Conservation (phyloP, 148 eudicot species). For the Vaccinium darrowii region DNA sequence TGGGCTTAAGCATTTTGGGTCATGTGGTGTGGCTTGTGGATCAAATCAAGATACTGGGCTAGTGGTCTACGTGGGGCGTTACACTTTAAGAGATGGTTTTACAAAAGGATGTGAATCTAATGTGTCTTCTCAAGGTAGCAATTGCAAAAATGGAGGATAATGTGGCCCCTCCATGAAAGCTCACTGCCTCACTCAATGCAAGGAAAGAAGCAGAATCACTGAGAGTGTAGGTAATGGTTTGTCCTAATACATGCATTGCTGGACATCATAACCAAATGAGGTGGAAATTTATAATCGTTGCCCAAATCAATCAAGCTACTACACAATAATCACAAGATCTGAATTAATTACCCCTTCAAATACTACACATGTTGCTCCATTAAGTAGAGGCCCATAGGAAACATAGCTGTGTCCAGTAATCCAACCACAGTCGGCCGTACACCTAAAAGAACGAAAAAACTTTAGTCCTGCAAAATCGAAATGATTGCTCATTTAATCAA, state of each 20-base stretch:
- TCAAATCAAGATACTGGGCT: no score
- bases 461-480: neutral
- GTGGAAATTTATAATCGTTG: neutral
- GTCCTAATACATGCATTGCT: neutral
- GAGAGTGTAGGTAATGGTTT: neutral
- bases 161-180: neutral
- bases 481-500: constrained; percentile 5
- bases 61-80: no score
- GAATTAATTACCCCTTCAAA: constrained; percentile 80
- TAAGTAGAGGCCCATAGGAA: constrained; percentile 96
- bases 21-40: no score
- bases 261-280: neutral
- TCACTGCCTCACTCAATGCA: neutral
- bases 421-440: constrained; percentile 99
- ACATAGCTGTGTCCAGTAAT: constrained; percentile 99
- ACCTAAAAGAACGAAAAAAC: constrained; percentile 43
- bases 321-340: neutral
- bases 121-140: neutral
- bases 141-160: neutral
- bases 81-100: neutral
- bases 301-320: neutral
- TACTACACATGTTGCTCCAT: constrained; percentile 82
- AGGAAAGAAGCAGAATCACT: neutral
- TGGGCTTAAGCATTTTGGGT: no score
- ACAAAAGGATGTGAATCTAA: neutral